These are phyloP conservation scores for Phytophthora meadii DNA, from an alignment of 352 stramenopile species.

Conservation along the genomic window DNA sequence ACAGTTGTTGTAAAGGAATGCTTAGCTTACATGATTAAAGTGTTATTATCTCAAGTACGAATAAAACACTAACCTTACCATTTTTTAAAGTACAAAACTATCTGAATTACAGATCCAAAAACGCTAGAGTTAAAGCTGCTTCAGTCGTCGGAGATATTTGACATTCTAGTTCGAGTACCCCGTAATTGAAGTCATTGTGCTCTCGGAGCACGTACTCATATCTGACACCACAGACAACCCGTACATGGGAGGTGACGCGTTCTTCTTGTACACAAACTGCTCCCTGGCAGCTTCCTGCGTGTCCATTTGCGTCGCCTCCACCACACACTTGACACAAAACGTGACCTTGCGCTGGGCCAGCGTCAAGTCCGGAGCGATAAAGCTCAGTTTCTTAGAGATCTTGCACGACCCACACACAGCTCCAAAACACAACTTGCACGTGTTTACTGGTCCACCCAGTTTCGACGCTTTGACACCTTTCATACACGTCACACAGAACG, in stretches of 20 bases:
- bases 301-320: slow-evolving; percentile 25
- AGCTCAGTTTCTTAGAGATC: slow-evolving; percentile 33
- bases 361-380: slow-evolving; percentile 25
- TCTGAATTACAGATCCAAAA: neutral
- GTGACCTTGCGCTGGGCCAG: slow-evolving; percentile 30
- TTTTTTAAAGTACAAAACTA: neutral
- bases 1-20: neutral
- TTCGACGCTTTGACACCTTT: slow-evolving; percentile 11
- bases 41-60: too few relatives aligned
- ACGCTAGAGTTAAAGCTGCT: neutral
- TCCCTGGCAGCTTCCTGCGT: slow-evolving; percentile 26
- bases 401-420: slow-evolving; percentile 27
- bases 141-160: too few relatives aligned
- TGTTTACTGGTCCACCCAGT: slow-evolving; percentile 16
- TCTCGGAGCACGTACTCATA: slow-evolving; percentile 13
- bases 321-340: slow-evolving; percentile 40
- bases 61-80: too few relatives aligned
- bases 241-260: slow-evolving; percentile 15
- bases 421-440: slow-evolving; percentile 32
- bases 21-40: too few relatives aligned
- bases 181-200: slow-evolving; percentile 5
- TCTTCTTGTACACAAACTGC: slow-evolving; percentile 33
- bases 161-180: neutral
- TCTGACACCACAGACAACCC: slow-evolving; percentile 11
- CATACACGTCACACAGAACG: slow-evolving; percentile 24